Evolutionary conservation across 306 rosid genomes (phyloP).

Genomic region (Gynostemma pentaphyllum): DNA sequence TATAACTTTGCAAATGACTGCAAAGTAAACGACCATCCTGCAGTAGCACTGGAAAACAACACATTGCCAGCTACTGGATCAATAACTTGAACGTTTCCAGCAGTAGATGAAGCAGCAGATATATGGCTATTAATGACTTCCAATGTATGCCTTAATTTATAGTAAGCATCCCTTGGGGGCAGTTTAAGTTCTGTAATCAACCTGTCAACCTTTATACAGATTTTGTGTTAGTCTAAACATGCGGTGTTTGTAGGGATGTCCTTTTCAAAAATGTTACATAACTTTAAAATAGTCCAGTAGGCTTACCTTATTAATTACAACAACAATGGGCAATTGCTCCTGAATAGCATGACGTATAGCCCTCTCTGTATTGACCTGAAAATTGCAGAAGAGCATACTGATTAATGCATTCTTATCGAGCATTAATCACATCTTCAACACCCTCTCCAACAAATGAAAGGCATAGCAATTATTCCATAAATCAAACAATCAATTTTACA

Average conservation of each 20-base stretch:
- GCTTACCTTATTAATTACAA: slow-evolving; percentile 83
- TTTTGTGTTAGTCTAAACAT: not conserved
- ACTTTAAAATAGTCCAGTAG: not conserved
- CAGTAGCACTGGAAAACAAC: slow-evolving; percentile 88
- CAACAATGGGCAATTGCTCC: slow-evolving; percentile 76
- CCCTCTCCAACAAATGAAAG: not conserved
- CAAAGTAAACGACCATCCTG: slow-evolving; percentile 96
- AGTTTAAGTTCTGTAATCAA: slow-evolving; percentile 88
- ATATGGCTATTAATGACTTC: slow-evolving; percentile 82
- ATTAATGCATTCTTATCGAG: not conserved
- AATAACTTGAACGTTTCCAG: slow-evolving; percentile 78
- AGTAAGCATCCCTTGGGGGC: slow-evolving; percentile 95
- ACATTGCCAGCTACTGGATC: slow-evolving; percentile 95
- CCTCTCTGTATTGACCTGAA: slow-evolving; percentile 90
- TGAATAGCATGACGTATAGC: slow-evolving; percentile 98
- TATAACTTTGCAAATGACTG: slow-evolving; percentile 86
- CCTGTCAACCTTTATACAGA: slow-evolving; percentile 67
- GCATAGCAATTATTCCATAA: not conserved
- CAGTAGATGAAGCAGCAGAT: slow-evolving; percentile 76
- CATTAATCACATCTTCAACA: not conserved
- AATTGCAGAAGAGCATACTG: slow-evolving; percentile 12
- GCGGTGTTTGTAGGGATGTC: not conserved
- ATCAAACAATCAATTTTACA: not conserved
- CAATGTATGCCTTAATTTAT: slow-evolving; percentile 81
- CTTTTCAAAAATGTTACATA: slow-evolving; percentile 2